phyloP scores from a whole-genome alignment of 2,329 filamentous ascomycete species.

The Botrytis fabae region DNA sequence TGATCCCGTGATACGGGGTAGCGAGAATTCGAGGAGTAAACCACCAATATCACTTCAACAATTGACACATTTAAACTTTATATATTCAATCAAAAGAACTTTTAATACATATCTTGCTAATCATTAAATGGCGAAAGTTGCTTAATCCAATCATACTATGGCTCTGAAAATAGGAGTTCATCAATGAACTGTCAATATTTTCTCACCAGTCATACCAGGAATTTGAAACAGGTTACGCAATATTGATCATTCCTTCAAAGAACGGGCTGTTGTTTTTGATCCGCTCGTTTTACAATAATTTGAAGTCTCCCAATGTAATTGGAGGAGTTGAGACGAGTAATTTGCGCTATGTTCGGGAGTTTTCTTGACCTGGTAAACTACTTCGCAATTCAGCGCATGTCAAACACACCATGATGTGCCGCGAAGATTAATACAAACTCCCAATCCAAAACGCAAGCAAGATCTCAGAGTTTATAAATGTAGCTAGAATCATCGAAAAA shows the following conservation, averaged over 20 bases:
- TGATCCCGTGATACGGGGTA: not conserved
- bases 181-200: not conserved
- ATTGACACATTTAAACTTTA: not conserved
- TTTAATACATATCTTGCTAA: accelerated
- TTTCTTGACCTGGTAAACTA: not conserved
- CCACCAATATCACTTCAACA: not conserved
- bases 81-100: not conserved
- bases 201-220: not conserved
- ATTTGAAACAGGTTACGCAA: too few relatives aligned
- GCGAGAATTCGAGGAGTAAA: not conserved
- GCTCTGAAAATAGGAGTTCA: not conserved
- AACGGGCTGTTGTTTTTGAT: accelerated
- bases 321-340: not conserved
- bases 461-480: too few relatives aligned
- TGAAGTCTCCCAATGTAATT: not conserved
- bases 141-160: not conserved
- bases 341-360: not conserved
- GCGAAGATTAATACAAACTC: not conserved
- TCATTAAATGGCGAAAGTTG: accelerated
- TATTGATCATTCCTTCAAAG: not conserved
- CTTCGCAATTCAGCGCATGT: not conserved
- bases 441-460: not conserved
- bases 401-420: not conserved
- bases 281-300: accelerated
- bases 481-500: not conserved